These are phyloP conservation scores for Lagerstroemia speciosa DNA, from an alignment of 345 rosid species.

Conservation along the genomic window DNA sequence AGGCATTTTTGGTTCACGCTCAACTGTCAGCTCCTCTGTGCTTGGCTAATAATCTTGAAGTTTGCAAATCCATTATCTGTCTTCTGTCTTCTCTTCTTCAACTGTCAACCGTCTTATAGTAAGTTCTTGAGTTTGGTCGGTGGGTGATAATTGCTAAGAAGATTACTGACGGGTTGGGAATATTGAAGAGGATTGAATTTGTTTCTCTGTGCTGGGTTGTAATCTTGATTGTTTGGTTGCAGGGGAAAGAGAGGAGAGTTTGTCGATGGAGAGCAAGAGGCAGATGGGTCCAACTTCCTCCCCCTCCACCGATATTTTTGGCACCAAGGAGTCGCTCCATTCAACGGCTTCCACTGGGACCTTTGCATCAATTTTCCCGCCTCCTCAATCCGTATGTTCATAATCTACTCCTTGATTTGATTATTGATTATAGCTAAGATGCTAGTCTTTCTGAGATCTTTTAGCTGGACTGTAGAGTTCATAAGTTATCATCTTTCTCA, in stretches of 20 bases:
- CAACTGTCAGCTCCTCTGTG: not conserved
- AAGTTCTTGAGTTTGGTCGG: not conserved
- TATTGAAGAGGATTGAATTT: not conserved
- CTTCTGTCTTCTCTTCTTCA: not conserved
- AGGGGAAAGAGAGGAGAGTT: not conserved
- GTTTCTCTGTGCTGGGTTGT: not conserved
- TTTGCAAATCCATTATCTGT: not conserved
- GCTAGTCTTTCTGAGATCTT: too few relatives aligned
- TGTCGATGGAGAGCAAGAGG: slow-evolving; percentile 46
- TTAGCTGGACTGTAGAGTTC: too few relatives aligned
- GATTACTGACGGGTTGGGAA: too few relatives aligned
- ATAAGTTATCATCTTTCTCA: not conserved
- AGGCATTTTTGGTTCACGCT: not conserved
- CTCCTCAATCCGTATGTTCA: slow-evolving; percentile 37
- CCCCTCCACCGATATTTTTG: slow-evolving; percentile 57
- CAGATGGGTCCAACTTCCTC: slow-evolving; percentile 33
- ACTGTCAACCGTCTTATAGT: not conserved
- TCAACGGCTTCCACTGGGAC: slow-evolving; percentile 32
- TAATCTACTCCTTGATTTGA: not conserved
- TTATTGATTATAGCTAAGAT: not conserved
- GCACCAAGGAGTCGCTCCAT: slow-evolving; percentile 46
- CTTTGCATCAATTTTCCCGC: slow-evolving; percentile 58
- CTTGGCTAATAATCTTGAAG: not conserved
- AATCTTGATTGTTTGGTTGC: slow-evolving; percentile 5
- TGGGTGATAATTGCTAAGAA: too few relatives aligned